A percentile compares a stretch with the other conserved stretches of the same genome.
Conservation (phyloP, 1,284 basidiomycete species). For the Ustilago sp. region DNA sequence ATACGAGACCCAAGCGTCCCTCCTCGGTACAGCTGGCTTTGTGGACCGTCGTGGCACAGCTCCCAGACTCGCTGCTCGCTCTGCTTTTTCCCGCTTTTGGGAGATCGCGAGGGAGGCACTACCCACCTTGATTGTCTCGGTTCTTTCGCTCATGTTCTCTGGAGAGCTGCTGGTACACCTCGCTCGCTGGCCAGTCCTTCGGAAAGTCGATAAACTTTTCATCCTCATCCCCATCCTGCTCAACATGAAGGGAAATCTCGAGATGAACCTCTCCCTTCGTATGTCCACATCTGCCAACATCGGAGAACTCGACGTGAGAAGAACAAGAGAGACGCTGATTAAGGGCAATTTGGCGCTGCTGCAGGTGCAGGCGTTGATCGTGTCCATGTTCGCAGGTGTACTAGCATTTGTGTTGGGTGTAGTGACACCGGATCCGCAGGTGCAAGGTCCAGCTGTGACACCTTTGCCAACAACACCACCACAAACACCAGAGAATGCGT, state of each 20-base stretch:
- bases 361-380: conserved; percentile 91
- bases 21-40: conserved; percentile 44
- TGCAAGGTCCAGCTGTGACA: conserved; percentile 13
- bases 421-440: conserved; percentile 26
- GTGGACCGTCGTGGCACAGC: conserved; percentile 48
- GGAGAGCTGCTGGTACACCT: conserved; percentile 88
- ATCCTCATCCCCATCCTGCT: conserved; percentile 94
- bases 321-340: conserved; percentile 78
- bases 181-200: conserved; percentile 88
- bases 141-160: conserved; percentile 78
- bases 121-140: conserved; percentile 71
- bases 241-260: conserved; percentile 95
- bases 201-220: conserved; percentile 88
- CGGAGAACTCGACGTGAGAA: conserved; percentile 84
- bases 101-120: conserved; percentile 69
- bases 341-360: conserved; percentile 86
- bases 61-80: conserved; percentile 30
- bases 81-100: conserved; percentile 51
- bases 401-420: conserved; percentile 80
- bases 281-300: conserved; percentile 76
- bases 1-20: conserved; percentile 38
- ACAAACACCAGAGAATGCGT: conserved; percentile 37
- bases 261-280: conserved; percentile 80
- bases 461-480: conserved; percentile 13
- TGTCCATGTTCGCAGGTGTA: conserved; percentile 86